A percentile compares a stretch with the other conserved stretches of the same genome.
These are phyloP conservation scores for Mortierella sp. DNA, from an alignment of 371 early-diverging fungal species.

Conservation along the genomic window DNA sequence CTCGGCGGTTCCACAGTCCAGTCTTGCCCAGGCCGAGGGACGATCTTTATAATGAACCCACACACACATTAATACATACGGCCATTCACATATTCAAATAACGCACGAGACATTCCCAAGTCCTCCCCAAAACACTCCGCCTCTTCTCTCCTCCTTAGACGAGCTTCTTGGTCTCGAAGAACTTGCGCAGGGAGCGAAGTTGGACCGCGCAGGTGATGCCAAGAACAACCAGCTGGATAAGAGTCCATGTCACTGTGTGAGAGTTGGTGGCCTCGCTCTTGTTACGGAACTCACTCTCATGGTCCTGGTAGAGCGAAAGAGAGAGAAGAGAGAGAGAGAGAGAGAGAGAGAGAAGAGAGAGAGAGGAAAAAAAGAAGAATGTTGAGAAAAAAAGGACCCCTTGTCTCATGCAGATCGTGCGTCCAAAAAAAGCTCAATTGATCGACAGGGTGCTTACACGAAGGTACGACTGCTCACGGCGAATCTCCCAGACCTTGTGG, in stretches of 20 bases:
- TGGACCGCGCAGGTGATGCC: constrained; percentile 92
- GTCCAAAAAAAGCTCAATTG: neutral
- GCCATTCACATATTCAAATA: too few relatives aligned
- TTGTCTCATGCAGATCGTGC: neutral
- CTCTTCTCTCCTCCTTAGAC: constrained; percentile 81
- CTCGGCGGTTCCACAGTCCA: too few relatives aligned
- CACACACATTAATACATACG: too few relatives aligned
- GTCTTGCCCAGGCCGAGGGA: too few relatives aligned
- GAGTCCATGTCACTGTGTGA: constrained; percentile 89
- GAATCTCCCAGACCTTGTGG: constrained; percentile 82
- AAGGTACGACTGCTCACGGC: constrained; percentile 91
- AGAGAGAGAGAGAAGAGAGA: neutral
- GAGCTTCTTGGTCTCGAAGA: constrained; percentile 95
- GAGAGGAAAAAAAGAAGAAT: neutral
- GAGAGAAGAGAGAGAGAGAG: neutral
- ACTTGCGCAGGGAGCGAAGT: constrained; percentile 87
- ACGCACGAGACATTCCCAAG: too few relatives aligned
- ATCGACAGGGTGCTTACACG: constrained; percentile 65
- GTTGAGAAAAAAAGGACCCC: neutral
- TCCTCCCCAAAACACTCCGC: too few relatives aligned
- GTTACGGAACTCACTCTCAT: constrained; percentile 91
- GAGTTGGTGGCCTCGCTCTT: constrained; percentile 85
- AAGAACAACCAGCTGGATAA: constrained; percentile 85
- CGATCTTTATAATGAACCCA: too few relatives aligned
- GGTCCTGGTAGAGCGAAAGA: constrained; percentile 15